phyloP scores from a whole-genome alignment of 2,329 filamentous ascomycete genomes.

The Talaromyces albobiverticillius region DNA sequence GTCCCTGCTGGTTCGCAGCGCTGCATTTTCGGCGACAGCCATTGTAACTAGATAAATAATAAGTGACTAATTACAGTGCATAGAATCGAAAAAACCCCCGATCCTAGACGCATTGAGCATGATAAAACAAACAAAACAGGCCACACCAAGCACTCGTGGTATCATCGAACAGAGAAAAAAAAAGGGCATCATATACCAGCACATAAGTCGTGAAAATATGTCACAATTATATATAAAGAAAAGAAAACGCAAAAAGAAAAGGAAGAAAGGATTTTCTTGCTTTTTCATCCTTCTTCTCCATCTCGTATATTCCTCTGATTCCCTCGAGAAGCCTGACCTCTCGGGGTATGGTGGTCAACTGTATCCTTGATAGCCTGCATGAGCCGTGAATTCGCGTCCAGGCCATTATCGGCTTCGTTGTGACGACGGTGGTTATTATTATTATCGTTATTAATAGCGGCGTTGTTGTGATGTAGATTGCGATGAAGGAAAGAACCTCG shows the following conservation, averaged over 20 bases:
- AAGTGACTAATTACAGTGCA: too few relatives aligned
- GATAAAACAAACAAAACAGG: too few relatives aligned
- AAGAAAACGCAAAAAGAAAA: not conserved
- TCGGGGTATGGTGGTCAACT: conserved; percentile 21
- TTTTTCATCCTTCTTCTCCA: not conserved
- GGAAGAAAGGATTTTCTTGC: too few relatives aligned
- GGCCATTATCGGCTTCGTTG: conserved; percentile 31
- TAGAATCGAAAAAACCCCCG: too few relatives aligned
- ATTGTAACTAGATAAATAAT: too few relatives aligned
- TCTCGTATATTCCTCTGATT: not conserved
- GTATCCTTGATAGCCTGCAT: conserved; percentile 44
- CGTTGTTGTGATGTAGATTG: conserved; percentile 17
- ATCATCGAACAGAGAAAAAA: not conserved
- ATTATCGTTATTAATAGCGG: conserved; percentile 24
- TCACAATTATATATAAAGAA: conserved; percentile 4
- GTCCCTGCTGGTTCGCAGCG: too few relatives aligned
- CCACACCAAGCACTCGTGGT: too few relatives aligned
- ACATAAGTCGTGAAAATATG: not conserved
- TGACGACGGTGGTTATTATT: conserved; percentile 16
- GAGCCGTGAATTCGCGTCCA: conserved; percentile 38
- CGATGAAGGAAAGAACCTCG: conserved; percentile 8
- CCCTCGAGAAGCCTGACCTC: not conserved
- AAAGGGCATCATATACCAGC: not conserved
- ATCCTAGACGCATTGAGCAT: too few relatives aligned
- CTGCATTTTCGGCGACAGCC: too few relatives aligned